Evolutionary conservation across 116 monocot genomes (phyloP), one percentile per base, ranked within the genome.

Genomic region (Zostera marina): DNA sequence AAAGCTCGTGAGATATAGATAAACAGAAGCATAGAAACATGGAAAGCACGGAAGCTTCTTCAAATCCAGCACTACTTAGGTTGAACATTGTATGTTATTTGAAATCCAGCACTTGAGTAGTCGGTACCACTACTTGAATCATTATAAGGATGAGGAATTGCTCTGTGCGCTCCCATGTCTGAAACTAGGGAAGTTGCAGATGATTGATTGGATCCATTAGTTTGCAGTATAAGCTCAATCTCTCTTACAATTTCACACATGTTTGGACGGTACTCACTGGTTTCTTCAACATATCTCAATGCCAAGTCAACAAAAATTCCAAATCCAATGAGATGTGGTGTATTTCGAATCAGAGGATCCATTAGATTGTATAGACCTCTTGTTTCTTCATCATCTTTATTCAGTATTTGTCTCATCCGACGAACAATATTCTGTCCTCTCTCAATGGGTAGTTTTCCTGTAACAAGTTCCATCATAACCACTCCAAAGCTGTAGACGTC

Each of bases 401-500:
- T 48, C 19, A 84, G 8, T 41, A 54, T 2, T 14, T 8, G 51
- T 67, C 66, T 81, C 20, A 78, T 81, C 53, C 77, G 81, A 0
- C 71, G 64, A 41, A 94, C 88, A 39, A 94, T 72, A 23, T 88
- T 82, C 44, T 66, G 79, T 26, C 77, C 77, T 45, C 75, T 77
- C 53, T 85, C 69, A 65, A 94, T 76, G 13, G 94, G 88, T 48
- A 55, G 75, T 47, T 62, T 72, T 17, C 71, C 81, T 8, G 76
- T 82, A 60, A 89, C 54, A 40, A 96, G 48, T 58, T 96, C 94
- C 1, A 89, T 67, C 78, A 96, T 79, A 23, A 88, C 85, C 25
- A 96, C 80, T 7, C 94, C 94, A 40, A 88, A 85, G 59, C 89
- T 88, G 52, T 94, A 88, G 10, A 85, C 88, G 62, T 94, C 88